These are phyloP conservation scores for Parachaetomium inaequale DNA, from an alignment of 495 filamentous ascomycete genomes.

Conservation along the genomic window DNA sequence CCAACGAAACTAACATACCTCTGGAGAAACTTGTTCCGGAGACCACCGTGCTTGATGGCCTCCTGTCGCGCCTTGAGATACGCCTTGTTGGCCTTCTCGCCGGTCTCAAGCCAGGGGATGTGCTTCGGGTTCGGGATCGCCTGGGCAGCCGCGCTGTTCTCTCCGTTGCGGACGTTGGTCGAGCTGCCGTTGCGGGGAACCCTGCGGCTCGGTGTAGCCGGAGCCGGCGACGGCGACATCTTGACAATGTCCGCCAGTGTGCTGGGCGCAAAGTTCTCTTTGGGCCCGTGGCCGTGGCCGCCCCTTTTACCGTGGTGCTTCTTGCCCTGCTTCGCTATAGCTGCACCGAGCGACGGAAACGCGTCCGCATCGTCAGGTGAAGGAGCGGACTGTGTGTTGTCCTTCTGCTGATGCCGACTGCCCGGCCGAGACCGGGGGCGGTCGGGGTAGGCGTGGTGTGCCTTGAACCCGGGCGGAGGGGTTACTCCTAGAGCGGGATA, in stretches of 20 bases:
- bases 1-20: conserved; percentile 51
- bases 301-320: conserved; percentile 88
- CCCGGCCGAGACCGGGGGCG: conserved; percentile 79
- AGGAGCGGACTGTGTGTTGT: conserved; percentile 62
- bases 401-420: conserved; percentile 78
- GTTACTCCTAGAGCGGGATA: conserved; percentile 50
- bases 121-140: conserved; percentile 84
- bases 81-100: conserved; percentile 81
- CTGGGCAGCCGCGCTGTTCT: conserved; percentile 75
- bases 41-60: conserved; percentile 92
- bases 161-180: conserved; percentile 56
- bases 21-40: conserved; percentile 95
- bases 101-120: conserved; percentile 96
- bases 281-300: conserved; percentile 67
- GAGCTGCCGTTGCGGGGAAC: conserved; percentile 52
- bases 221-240: conserved; percentile 77
- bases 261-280: conserved; percentile 64
- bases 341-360: conserved; percentile 87
- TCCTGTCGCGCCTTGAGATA: conserved; percentile 93
- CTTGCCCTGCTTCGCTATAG: conserved; percentile 72
- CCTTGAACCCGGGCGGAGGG: conserved; percentile 62
- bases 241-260: conserved; percentile 94
- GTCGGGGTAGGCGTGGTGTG: conserved; percentile 49
- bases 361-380: conserved; percentile 92
- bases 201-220: conserved; percentile 46